A percentile compares a stretch with the other conserved stretches of the same genome.
Evolutionary conservation across 2,329 filamentous ascomycete species (phyloP).

Genomic region (Alternaria sp.): DNA sequence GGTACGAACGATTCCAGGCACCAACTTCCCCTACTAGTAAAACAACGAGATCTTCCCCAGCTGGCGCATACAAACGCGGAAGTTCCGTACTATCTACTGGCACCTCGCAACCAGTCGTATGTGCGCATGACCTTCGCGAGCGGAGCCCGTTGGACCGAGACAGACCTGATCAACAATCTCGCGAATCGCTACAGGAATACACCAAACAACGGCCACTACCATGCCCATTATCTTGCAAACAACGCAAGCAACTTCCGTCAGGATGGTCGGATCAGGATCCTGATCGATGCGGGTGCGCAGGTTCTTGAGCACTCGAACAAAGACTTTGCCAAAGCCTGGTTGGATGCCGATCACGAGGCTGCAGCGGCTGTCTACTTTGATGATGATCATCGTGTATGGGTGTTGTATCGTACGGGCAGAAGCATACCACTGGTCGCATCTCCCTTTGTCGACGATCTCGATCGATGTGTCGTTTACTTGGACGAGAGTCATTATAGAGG

Average conservation of each 20-base stretch:
- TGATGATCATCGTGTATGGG: constrained; percentile 56
- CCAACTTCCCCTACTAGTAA: constrained; percentile 68
- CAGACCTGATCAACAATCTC: constrained; percentile 57
- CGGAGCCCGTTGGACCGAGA: constrained; percentile 56
- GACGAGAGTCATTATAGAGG: constrained; percentile 70
- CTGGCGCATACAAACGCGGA: constrained; percentile 70
- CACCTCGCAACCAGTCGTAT: constrained; percentile 61
- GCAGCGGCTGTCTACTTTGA: constrained; percentile 65
- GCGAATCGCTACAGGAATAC: constrained; percentile 7
- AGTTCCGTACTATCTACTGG: constrained; percentile 67
- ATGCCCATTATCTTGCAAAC: background rate
- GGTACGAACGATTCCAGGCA: constrained; percentile 73
- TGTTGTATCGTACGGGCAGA: constrained; percentile 54
- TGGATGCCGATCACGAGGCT: constrained; percentile 57
- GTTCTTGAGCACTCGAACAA: constrained; percentile 69
- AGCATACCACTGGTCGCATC: constrained; percentile 61
- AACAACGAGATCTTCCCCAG: constrained; percentile 66
- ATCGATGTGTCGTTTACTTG: constrained; percentile 65
- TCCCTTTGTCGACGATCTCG: constrained; percentile 64
- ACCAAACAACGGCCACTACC: background rate
- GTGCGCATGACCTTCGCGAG: constrained; percentile 44
- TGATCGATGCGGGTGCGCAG: constrained; percentile 71
- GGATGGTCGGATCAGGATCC: constrained; percentile 56
- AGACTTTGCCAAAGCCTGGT: constrained; percentile 61
- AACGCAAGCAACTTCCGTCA: background rate